A percentile compares a stretch with the other conserved stretches of the same genome.
phyloP scores from a whole-genome alignment of 805 yeast genomes.

The Candida wancherniae region DNA sequence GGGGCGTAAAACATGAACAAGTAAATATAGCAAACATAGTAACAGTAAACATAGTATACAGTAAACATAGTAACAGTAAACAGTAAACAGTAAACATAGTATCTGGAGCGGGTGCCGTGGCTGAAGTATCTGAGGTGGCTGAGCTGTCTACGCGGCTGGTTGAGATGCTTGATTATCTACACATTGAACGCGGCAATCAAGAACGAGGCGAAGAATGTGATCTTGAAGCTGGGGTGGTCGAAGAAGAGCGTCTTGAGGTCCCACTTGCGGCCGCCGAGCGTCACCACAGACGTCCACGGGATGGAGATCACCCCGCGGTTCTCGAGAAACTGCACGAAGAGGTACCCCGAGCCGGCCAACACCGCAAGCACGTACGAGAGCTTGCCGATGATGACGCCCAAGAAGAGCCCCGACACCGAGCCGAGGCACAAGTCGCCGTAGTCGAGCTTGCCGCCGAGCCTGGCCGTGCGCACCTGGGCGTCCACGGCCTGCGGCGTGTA shows the following conservation, averaged over 20 bases:
- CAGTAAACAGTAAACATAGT: too few relatives aligned
- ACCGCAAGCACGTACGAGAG: conserved; percentile 50
- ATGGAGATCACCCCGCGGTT: conserved; percentile 48
- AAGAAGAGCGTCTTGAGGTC: conserved; percentile 50
- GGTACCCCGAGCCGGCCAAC: conserved; percentile 39
- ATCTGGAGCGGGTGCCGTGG: too few relatives aligned
- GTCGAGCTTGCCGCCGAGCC: conserved; percentile 45
- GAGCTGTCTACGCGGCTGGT: too few relatives aligned
- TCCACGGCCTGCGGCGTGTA: conserved; percentile 10
- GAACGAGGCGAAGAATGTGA: conserved; percentile 51
- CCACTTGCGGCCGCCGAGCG: conserved; percentile 30
- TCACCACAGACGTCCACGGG: conserved; percentile 37
- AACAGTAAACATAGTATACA: conserved; percentile 1
- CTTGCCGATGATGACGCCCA: conserved; percentile 60
- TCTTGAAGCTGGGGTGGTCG: conserved; percentile 58
- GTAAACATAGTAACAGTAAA: too few relatives aligned
- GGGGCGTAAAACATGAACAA: background rate
- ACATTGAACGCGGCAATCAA: conserved; percentile 56
- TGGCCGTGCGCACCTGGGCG: conserved; percentile 13
- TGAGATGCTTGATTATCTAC: too few relatives aligned
- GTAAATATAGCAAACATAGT: background rate
- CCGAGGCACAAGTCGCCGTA: conserved; percentile 63
- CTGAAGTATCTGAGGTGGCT: too few relatives aligned
- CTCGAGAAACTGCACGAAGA: conserved; percentile 49
- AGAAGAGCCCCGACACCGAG: conserved; percentile 53